Conservation (phyloP, 257 asterid species). For the Plantago major region DNA sequence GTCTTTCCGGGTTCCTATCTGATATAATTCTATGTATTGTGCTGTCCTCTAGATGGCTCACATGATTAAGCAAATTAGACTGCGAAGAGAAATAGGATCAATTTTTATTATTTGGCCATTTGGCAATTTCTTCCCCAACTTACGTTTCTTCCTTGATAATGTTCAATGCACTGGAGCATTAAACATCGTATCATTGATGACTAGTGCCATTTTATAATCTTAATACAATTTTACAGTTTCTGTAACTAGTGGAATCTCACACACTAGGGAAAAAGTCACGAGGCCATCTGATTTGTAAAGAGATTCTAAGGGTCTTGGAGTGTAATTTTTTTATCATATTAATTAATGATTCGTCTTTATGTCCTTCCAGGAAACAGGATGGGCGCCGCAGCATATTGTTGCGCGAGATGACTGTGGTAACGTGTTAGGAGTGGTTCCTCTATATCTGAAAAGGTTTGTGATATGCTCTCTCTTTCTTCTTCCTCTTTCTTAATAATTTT, state of each 20-base stretch:
- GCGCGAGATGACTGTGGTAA: constrained; percentile 60
- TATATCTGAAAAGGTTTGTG: constrained; percentile 85
- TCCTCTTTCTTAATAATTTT: background rate
- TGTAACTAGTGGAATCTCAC: constrained; percentile 6
- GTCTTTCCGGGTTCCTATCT: background rate
- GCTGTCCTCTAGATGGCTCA: background rate
- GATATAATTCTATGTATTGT: background rate
- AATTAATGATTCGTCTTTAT: constrained; percentile 4
- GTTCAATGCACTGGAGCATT: no score
- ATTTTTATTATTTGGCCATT: no score
- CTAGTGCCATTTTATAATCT: background rate
- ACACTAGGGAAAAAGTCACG: no score
- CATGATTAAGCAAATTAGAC: background rate
- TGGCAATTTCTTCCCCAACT: no score
- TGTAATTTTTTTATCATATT: background rate
- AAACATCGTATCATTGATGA: no score
- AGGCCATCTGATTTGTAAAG: no score
- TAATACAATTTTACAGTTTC: background rate
- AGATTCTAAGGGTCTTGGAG: background rate
- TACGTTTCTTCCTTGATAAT: no score
- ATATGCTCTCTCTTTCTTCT: background rate
- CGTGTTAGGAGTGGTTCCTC: constrained; percentile 85
- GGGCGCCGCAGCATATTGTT: constrained; percentile 85
- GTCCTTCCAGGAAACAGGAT: constrained; percentile 78
- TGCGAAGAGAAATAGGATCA: no score